These are phyloP conservation scores for Apiospora pterosperma DNA, from an alignment of 2,329 filamentous ascomycete species.

Conservation along the genomic window DNA sequence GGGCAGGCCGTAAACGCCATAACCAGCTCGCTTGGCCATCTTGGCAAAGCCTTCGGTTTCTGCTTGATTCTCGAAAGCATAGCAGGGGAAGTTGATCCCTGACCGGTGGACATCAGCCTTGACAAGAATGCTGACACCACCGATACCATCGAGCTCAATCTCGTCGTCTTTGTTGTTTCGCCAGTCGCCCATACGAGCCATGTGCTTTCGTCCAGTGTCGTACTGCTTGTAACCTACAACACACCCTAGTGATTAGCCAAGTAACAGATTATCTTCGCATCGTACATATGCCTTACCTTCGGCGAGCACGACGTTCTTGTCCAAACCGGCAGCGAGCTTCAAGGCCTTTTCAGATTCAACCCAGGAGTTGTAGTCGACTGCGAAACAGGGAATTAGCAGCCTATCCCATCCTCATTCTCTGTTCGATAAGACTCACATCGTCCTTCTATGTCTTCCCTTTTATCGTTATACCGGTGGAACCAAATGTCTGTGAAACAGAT, in stretches of 20 bases:
- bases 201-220: slow-evolving; percentile 83
- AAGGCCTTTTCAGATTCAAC: slow-evolving; percentile 84
- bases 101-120: slow-evolving; percentile 97
- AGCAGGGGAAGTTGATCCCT: slow-evolving; percentile 95
- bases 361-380: slow-evolving; percentile 99
- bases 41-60: slow-evolving; percentile 98
- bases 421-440: slow-evolving; percentile 62
- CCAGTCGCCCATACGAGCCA: slow-evolving; percentile 91
- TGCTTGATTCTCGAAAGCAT: slow-evolving; percentile 97
- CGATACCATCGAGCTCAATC: slow-evolving; percentile 89
- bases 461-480: slow-evolving; percentile 81
- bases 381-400: slow-evolving; percentile 16
- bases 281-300: slow-evolving; percentile 66
- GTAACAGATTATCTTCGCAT: background rate
- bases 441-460: slow-evolving; percentile 85
- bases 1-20: slow-evolving; percentile 85
- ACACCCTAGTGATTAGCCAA: slow-evolving; percentile 9
- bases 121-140: slow-evolving; percentile 94
- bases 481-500: slow-evolving; percentile 68
- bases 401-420: background rate
- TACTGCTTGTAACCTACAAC: slow-evolving; percentile 82
- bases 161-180: slow-evolving; percentile 88
- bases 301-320: slow-evolving; percentile 79
- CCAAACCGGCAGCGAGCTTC: slow-evolving; percentile 67
- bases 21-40: slow-evolving; percentile 96